Base-by-base conservation (phyloP, 208 protist species). In the Acanthamoeba healyi region DNA sequence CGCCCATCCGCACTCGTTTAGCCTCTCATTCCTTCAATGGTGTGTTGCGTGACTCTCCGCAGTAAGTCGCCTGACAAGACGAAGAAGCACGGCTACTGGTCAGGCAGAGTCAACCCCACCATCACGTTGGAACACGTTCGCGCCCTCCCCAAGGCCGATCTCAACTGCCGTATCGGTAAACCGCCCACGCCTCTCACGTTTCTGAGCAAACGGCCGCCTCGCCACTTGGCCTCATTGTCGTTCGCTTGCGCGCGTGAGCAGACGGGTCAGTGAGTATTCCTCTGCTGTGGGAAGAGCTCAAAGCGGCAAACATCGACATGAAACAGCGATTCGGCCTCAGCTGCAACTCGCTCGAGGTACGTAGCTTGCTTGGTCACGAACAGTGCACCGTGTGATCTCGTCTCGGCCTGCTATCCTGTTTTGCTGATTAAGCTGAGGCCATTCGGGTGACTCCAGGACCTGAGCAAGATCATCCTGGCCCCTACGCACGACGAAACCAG, bases 41-140 rank as follows among this genome's bases (percentile, higher is more conserved):
- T 94, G n/a, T 56, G 22, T 49, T 81, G 15, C 14, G 24, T 94
- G 22, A 36, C 29, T 29, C 29, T 7, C 6, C 19, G 22, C 26
- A 34, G 19, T 7, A 24, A 7, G 61, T 34, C 61, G 29, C 29
- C 61, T 7, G 14, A 7, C 14, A 5, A 12, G 61, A 5, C 15
- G 32, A 90, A 65, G 38, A 84, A 54, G 32, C 82, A 94, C 42
- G n/a, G 54, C 32, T 65, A 72, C 49, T 93, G 51, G 86, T 49
- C 49, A 9, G 67, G 54, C 42, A 0, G 61, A 1, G 15, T 38
- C 5, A 94, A 94, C 49, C 95, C 95, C 14, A 1, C 29, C 19
- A 94, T 97, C 46, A 97, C 95, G 26, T n/a, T 91, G 1, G 96
- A 97, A 7, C 54, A 97, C 3, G 54, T 97, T 0, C 38, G 77